Evolutionary conservation across 75 land plant genomes (phyloP).

Genomic region (Cunninghamia lanceolata): DNA sequence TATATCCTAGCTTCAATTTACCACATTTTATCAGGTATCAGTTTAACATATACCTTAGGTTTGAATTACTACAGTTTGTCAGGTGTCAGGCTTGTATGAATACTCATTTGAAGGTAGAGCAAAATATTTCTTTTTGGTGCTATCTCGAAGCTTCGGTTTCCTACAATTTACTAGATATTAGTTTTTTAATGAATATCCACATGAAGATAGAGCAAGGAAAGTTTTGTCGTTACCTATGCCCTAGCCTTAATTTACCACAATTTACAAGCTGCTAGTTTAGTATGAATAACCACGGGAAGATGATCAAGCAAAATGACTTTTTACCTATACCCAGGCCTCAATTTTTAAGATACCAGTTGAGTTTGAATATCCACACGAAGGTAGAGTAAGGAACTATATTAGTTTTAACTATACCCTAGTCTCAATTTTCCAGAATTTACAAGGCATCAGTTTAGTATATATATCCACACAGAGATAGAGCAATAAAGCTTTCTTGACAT

Average conservation of each 20-base stretch:
- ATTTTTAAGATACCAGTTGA: too few species aligned
- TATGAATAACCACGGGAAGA: not conserved
- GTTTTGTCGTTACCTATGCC: not conserved
- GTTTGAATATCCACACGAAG: not conserved
- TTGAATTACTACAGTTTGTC: too few species aligned
- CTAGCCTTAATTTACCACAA: not conserved
- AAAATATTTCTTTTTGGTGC: too few species aligned
- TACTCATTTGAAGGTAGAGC: not conserved
- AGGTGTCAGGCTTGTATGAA: not conserved
- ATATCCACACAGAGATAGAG: too few species aligned
- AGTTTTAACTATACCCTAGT: too few species aligned
- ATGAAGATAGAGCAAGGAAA: not conserved
- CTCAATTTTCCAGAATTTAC: not conserved
- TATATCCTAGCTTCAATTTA: too few species aligned
- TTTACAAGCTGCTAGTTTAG: not conserved
- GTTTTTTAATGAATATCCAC: not conserved
- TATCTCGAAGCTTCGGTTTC: not conserved
- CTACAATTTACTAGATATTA: not conserved
- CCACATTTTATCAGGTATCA: too few species aligned
- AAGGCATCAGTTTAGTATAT: too few species aligned
- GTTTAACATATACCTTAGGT: too few species aligned
- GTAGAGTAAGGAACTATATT: too few species aligned
- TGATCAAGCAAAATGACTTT: not conserved
- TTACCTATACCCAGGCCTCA: too few species aligned
- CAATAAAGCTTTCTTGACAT: too few species aligned